These are phyloP conservation scores for Coemansia sp. DNA, from an alignment of 192 early-diverging fungal species.

Conservation along the genomic window DNA sequence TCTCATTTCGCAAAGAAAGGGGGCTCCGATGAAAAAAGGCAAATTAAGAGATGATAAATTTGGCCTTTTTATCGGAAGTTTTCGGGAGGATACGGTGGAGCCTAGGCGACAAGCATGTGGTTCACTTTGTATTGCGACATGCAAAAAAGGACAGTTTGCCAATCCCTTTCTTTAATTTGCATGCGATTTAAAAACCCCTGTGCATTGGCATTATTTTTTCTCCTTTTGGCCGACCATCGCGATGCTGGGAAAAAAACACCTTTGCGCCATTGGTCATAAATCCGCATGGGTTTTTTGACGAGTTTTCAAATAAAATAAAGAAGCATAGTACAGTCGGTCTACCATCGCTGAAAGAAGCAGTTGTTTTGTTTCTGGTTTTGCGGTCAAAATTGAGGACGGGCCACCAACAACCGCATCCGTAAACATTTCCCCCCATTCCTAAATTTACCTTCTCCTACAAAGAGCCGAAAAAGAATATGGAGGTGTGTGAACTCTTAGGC, in stretches of 20 bases:
- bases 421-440: neutral
- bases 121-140: no score
- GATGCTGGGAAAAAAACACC: neutral
- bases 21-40: no score
- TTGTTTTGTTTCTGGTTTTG: neutral
- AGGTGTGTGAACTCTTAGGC: no score
- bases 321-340: no score
- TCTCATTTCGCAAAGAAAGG: no score
- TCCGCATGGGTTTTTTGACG: no score
- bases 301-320: no score
- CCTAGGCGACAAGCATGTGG: neutral
- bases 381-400: slow-evolving; percentile 11
- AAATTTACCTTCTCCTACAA: no score
- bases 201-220: neutral
- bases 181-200: neutral
- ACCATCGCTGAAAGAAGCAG: no score
- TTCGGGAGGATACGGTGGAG: neutral
- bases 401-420: neutral
- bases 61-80: neutral
- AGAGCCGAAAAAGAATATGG: no score
- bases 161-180: neutral
- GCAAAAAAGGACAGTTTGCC: neutral
- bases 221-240: neutral
- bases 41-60: no score
- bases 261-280: neutral